Conservation (phyloP, 78 protist genomes). For the Dictyostelium brefeldianum region DNA sequence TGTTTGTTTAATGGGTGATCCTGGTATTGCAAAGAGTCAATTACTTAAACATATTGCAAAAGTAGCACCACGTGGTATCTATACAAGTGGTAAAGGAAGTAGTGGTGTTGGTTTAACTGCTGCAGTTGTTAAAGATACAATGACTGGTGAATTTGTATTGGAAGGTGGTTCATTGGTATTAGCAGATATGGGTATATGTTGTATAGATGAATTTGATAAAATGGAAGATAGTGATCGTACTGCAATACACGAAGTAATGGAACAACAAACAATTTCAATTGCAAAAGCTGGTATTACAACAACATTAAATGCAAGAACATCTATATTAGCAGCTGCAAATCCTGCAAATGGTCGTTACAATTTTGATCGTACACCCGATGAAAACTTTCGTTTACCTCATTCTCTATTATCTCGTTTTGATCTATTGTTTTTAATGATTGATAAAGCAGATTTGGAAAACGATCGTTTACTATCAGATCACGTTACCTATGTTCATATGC, state of each 20-base stretch:
- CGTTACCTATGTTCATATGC: conserved; percentile 94
- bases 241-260: conserved; percentile 99
- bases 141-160: conserved; percentile 95
- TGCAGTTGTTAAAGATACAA: conserved; percentile 91
- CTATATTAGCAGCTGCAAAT: conserved; percentile 99
- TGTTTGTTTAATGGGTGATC: conserved; percentile 99
- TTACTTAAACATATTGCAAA: conserved; percentile 91
- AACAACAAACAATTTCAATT: conserved; percentile 99
- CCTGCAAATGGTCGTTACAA: conserved; percentile 98
- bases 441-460: conserved; percentile 85
- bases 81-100: conserved; percentile 98
- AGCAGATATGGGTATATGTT: conserved; percentile 99
- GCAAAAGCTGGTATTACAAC: conserved; percentile 99
- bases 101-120: conserved; percentile 99
- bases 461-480: conserved; percentile 96
- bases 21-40: conserved; percentile 99
- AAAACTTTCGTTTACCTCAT: conserved; percentile 97
- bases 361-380: conserved; percentile 78
- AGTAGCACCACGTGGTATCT: conserved; percentile 91
- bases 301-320: conserved; percentile 99
- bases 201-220: conserved; percentile 99
- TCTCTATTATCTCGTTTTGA: conserved; percentile 98
- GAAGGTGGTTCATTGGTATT: conserved; percentile 98
- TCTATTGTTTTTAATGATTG: conserved; percentile 96
- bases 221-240: conserved; percentile 98